Base-by-base conservation (phyloP, 2,329 filamentous ascomycete genomes). In the Cordyceps sp. region DNA sequence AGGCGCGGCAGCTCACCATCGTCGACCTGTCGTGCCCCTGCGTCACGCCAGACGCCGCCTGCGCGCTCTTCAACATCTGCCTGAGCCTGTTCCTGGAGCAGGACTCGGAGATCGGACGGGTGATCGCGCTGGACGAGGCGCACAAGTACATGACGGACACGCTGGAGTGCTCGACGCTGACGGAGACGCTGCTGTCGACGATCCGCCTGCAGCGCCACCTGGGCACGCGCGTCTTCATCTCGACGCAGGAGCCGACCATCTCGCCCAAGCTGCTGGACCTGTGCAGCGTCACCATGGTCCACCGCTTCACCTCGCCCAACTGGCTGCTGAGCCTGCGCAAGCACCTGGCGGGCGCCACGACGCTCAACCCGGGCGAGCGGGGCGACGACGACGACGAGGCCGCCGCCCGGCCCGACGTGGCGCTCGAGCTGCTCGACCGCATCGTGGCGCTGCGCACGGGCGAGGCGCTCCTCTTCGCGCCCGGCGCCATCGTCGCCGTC, bases 211-310 rank as follows among this genome's bases (percentile, higher is more conserved):
- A 88, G 49, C 71, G 79, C 0, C 81, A 88, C 45, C 52, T 73
- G 1, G 79, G 65, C 1, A 62, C 67, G 0, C 65, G 80, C 1
- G 60, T 85, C 5, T 47, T 88, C 26, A 74, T 88, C 21, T 74
- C 78, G 0, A 88, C 80, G 0, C 79, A 90, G 45, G 81, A 88
- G 43, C 81, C 80, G 0, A 82, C 77, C 0, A 62, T 86, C 4
- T 76, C 74, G 0, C 69, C 73, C 0, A 62, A 64, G 13, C 61
- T 90, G 0, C 61, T 88, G 0, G 78, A 83, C 33, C 57, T 88
- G 0, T 84, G 75, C 48, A 74, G 70, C 1, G 55, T 80, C n/a
- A 78, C 72, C 0, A 61, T 85, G 13, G 71, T 85, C 0, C 79
- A 86, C 44, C 64, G 75, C 0, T 86, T 86, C 48, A 72, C 62